These are phyloP conservation scores for Stramenopiles sp. DNA, from an alignment of 352 stramenopile species.

Conservation along the genomic window DNA sequence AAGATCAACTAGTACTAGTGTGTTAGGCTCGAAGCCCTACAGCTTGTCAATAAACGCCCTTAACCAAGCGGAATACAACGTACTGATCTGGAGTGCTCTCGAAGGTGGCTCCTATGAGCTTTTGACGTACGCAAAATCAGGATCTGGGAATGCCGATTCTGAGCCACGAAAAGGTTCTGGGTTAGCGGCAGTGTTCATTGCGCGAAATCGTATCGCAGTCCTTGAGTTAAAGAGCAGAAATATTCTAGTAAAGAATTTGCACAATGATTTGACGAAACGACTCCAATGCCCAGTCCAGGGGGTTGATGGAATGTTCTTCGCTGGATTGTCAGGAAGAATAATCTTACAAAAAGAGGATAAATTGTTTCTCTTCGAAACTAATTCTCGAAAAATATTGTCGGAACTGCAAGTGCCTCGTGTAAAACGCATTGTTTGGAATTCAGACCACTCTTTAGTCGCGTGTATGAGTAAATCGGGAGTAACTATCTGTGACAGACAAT, in stretches of 20 bases:
- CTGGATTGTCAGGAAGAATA: constrained; percentile 83
- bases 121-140: constrained; percentile 75
- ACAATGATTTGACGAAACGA: constrained; percentile 96
- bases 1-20: constrained; percentile 37
- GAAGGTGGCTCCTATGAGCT: constrained; percentile 95
- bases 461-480: constrained; percentile 93
- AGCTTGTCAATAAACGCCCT: constrained; percentile 86
- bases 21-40: constrained; percentile 73
- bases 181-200: constrained; percentile 88
- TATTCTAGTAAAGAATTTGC: constrained; percentile 96
- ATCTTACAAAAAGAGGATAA: constrained; percentile 88
- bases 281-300: constrained; percentile 80
- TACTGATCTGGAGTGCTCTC: constrained; percentile 79
- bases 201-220: constrained; percentile 89
- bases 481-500: constrained; percentile 83
- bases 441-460: constrained; percentile 84
- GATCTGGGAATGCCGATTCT: too few relatives aligned
- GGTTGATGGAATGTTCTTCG: constrained; percentile 85
- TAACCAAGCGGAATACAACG: constrained; percentile 74
- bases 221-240: constrained; percentile 77
- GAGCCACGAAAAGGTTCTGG: too few relatives aligned
- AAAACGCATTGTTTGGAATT: constrained; percentile 93
- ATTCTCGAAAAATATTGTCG: constrained; percentile 80
- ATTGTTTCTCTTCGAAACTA: constrained; percentile 93
- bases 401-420: constrained; percentile 85